phyloP scores from a whole-genome alignment of 2,329 filamentous ascomycete genomes.

The Trichoderma koningii region DNA sequence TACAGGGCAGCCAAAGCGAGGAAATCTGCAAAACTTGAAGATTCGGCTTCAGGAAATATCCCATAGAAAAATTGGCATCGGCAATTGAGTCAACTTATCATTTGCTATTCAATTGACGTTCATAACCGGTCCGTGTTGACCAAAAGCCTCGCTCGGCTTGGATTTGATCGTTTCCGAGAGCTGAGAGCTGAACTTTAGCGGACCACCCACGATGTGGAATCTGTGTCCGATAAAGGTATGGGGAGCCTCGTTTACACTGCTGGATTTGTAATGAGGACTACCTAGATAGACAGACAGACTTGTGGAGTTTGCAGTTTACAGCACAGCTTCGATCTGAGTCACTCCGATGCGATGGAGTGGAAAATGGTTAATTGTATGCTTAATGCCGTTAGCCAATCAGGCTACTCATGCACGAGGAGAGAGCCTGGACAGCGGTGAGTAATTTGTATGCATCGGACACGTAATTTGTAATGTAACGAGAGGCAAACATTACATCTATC shows the following conservation, averaged over 20 bases:
- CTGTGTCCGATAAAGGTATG: not conserved
- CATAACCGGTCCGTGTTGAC: not conserved
- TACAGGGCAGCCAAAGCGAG: too few species aligned
- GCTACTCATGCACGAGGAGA: not conserved
- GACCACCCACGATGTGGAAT: not conserved
- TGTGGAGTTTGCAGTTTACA: not conserved
- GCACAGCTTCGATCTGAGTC: not conserved
- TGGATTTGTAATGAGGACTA: not conserved
- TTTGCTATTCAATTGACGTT: not conserved
- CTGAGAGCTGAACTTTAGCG: not conserved
- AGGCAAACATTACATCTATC: too few species aligned
- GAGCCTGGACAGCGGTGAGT: not conserved
- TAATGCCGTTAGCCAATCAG: conserved; percentile 1
- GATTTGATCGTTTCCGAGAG: not conserved
- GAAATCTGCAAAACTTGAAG: too few species aligned
- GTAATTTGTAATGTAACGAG: not conserved
- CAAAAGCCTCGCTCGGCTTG: not conserved
- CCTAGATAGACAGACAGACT: too few species aligned
- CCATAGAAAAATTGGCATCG: too few species aligned
- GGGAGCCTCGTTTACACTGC: not conserved
- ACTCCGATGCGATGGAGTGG: not conserved
- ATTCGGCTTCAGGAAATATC: too few species aligned
- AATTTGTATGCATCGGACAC: not conserved
- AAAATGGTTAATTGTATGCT: conserved; percentile 13
- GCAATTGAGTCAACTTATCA: too few species aligned